Conservation (phyloP, 805 yeast genomes). For the Yamadazyma insecticola region DNA sequence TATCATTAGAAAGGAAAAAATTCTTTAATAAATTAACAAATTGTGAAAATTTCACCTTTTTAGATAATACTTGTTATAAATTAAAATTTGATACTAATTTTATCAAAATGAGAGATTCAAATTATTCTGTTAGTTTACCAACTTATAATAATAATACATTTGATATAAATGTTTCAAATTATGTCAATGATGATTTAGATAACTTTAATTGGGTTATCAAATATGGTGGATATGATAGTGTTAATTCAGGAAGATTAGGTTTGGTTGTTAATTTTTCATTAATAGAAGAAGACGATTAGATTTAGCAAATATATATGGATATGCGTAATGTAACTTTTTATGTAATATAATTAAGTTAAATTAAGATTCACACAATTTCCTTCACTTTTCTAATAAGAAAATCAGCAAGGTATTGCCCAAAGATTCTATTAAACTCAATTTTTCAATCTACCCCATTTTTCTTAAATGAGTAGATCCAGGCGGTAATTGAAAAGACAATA, state of each 20-base stretch:
- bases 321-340: no score
- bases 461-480: no score
- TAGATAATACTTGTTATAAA: constrained; percentile 32
- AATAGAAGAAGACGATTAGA: constrained; percentile 30
- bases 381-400: no score
- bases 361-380: no score
- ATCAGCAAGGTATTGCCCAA: no score
- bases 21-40: constrained; percentile 37
- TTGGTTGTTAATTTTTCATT: constrained; percentile 35
- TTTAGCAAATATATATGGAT: no score
- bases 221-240: constrained; percentile 28
- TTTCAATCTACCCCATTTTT: no score
- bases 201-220: constrained; percentile 46
- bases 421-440: no score
- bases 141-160: constrained; percentile 40
- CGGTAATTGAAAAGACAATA: no score
- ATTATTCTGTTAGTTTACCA: constrained; percentile 51
- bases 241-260: constrained; percentile 27
- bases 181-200: constrained; percentile 40
- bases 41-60: constrained; percentile 39
- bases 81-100: constrained; percentile 55
- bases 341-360: no score
- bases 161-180: constrained; percentile 37
- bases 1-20: constrained; percentile 33
- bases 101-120: constrained; percentile 45